Conservation (phyloP, 306 rosid genomes). For the Potentilla sterilis region DNA sequence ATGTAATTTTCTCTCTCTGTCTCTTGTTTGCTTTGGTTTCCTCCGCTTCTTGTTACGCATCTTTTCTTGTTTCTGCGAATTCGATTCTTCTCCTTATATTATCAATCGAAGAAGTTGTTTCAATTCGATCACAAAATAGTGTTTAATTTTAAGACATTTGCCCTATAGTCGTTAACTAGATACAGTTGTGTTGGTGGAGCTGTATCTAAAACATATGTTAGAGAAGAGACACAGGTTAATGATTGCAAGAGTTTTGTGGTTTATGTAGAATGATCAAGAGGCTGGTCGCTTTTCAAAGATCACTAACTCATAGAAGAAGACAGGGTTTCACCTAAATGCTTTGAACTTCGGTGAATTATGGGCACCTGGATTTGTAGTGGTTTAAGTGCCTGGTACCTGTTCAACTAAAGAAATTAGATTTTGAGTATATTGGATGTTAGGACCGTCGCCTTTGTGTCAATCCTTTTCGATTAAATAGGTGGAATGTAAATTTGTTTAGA, state of each 20-base stretch:
- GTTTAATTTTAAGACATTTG: neutral
- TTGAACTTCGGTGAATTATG: neutral
- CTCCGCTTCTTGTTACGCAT: neutral
- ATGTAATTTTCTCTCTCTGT: constrained; percentile 42
- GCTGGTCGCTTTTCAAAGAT: neutral
- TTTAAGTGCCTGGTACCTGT: neutral
- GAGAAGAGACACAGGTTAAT: neutral
- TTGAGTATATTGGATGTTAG: neutral
- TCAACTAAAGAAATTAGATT: too few species aligned
- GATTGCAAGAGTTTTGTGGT: neutral
- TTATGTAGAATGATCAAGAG: neutral
- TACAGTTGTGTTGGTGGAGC: neutral
- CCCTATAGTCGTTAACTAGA: neutral
- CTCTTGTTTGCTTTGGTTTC: too few species aligned
- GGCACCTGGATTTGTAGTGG: neutral
- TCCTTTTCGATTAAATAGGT: neutral
- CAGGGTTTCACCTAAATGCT: neutral
- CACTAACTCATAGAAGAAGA: neutral
- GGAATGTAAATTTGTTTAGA: neutral
- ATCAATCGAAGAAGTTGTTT: neutral
- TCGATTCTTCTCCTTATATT: neutral
- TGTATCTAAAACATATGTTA: neutral
- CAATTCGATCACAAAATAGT: neutral
- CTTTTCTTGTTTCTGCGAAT: neutral
- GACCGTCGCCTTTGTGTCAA: neutral